A percentile compares a stretch with the other conserved stretches of the same genome.
Conservation (phyloP, 2,329 filamentous ascomycete genomes). For the Dactylellina sp. region DNA sequence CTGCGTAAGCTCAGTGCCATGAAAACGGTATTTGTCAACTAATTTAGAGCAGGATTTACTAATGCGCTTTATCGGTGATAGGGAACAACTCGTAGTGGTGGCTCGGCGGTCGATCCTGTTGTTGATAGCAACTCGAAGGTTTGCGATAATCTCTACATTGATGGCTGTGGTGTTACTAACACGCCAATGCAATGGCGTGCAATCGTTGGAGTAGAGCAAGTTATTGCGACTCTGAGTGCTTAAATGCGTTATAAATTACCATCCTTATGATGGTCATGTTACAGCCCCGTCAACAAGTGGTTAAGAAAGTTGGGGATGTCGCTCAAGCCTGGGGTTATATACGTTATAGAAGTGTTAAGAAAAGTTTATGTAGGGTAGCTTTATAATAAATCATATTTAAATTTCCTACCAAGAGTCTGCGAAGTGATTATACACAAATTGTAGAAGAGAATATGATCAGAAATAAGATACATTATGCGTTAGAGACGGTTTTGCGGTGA, state of each 20-base stretch:
- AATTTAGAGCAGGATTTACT: neutral
- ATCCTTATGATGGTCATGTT: no score
- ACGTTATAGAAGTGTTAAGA: no score
- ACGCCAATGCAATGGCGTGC: constrained; percentile 58
- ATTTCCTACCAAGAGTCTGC: no score
- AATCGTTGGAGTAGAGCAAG: constrained; percentile 57
- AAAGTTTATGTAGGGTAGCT: no score
- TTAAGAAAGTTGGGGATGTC: no score
- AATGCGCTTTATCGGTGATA: neutral
- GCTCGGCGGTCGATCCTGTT: constrained; percentile 49
- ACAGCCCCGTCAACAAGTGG: no score
- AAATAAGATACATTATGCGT: no score
- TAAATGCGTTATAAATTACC: neutral
- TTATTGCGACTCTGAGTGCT: constrained; percentile 28
- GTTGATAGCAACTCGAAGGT: constrained; percentile 58
- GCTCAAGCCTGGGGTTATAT: no score
- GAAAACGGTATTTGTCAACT: neutral
- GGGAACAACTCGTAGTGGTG: constrained; percentile 57
- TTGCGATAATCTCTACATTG: constrained; percentile 59
- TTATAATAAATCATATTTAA: no score
- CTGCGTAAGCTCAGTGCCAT: constrained; percentile 33
- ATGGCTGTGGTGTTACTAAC: constrained; percentile 60
- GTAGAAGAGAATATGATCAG: no score
- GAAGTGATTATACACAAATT: no score
- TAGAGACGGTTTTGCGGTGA: neutral